Evolutionary conservation across 768 basidiomycete genomes (phyloP).

Genomic region (Roridomyces roridus): DNA sequence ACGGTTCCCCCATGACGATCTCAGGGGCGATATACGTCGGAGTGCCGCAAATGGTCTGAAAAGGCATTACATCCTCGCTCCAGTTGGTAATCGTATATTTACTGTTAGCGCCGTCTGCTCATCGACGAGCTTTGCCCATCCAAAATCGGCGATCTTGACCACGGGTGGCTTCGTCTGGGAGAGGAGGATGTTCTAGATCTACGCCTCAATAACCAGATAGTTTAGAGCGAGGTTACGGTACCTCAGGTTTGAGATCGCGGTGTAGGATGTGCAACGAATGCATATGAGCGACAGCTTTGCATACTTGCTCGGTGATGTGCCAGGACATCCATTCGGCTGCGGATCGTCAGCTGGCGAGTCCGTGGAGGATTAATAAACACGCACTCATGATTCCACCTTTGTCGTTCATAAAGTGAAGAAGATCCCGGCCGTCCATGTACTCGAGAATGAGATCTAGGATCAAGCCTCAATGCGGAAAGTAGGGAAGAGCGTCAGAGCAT

Average conservation of each 20-base stretch:
- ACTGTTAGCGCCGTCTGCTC: slow-evolving; percentile 45
- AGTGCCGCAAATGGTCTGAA: slow-evolving; percentile 66
- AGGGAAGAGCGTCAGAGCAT: slow-evolving; percentile 25
- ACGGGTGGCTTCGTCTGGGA: slow-evolving; percentile 45
- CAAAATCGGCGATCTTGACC: slow-evolving; percentile 71
- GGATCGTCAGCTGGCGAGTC: not conserved
- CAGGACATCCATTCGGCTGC: slow-evolving; percentile 49
- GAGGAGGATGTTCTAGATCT: slow-evolving; percentile 59
- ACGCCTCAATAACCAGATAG: too few species aligned
- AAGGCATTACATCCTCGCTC: too few species aligned
- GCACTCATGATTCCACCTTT: too few species aligned
- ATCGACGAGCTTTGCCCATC: slow-evolving; percentile 58
- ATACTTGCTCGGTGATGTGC: slow-evolving; percentile 63
- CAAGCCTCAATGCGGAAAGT: not conserved
- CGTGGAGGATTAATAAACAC: too few species aligned
- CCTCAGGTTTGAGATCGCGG: slow-evolving; percentile 75
- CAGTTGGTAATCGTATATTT: slow-evolving; percentile 2
- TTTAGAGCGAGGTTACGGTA: too few species aligned
- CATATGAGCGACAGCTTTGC: slow-evolving; percentile 51
- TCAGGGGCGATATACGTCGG: slow-evolving; percentile 68
- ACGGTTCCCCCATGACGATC: slow-evolving; percentile 56
- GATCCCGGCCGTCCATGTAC: slow-evolving; percentile 68
- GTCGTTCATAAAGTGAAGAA: slow-evolving; percentile 58
- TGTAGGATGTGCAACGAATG: slow-evolving; percentile 59
- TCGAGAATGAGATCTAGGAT: slow-evolving; percentile 63